A percentile compares a stretch with the other conserved stretches of the same genome.
These are phyloP conservation scores for Martensiomyces pterosporus DNA, from an alignment of 192 early-diverging fungal species.

Conservation along the genomic window DNA sequence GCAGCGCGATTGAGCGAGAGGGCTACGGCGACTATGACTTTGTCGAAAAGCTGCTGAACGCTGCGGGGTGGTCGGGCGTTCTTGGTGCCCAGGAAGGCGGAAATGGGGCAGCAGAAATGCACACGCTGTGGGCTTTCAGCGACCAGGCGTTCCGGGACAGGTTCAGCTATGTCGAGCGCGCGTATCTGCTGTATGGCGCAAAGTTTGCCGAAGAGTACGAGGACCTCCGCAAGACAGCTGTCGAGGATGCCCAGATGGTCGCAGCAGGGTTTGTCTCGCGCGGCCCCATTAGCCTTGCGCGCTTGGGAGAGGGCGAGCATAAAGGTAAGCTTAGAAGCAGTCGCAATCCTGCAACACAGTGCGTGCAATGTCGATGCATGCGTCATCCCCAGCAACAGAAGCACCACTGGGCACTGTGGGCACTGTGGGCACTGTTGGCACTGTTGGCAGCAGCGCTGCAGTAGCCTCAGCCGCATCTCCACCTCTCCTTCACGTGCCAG, in stretches of 20 bases:
- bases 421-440: no score
- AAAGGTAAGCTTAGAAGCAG: conserved; percentile 16
- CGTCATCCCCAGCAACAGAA: no score
- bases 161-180: conserved; percentile 34
- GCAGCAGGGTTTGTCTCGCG: conserved; percentile 22
- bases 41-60: conserved; percentile 24
- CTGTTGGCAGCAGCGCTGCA: no score
- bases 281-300: conserved; percentile 29
- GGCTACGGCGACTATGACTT: conserved; percentile 14
- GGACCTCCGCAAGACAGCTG: conserved; percentile 8
- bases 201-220: conserved; percentile 35
- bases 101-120: conserved; percentile 11
- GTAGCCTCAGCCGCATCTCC: no score
- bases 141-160: conserved; percentile 27
- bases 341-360: not conserved
- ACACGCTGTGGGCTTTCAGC: conserved; percentile 47
- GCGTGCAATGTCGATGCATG: not conserved
- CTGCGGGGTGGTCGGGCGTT: conserved; percentile 33
- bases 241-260: conserved; percentile 26
- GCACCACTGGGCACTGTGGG: no score
- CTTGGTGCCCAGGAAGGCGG: conserved; percentile 4
- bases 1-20: conserved; percentile 3
- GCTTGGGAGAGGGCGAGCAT: conserved; percentile 34
- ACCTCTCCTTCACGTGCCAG: no score
- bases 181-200: conserved; percentile 37